phyloP scores from a whole-genome alignment of 106 monocot genomes.

The Dioscorea zingiberensis region DNA sequence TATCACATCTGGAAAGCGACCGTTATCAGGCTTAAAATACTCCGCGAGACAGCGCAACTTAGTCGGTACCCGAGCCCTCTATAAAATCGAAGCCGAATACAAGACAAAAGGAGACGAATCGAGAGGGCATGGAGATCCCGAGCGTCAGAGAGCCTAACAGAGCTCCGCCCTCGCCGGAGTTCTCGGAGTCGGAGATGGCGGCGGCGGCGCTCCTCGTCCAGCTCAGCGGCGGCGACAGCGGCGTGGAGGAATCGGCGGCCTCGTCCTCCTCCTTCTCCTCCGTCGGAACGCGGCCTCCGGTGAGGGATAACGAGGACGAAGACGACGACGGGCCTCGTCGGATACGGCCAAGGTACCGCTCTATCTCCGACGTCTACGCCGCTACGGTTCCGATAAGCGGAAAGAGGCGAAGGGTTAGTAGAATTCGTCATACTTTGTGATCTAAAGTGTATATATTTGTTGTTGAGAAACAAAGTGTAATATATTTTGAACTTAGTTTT shows the following conservation, averaged over 20 bases:
- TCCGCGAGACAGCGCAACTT: neutral
- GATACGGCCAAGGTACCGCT: constrained; percentile 15
- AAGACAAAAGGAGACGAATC: neutral
- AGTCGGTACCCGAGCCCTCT: neutral
- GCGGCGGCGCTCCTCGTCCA: constrained; percentile 27
- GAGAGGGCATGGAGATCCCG: neutral
- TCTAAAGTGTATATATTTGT: neutral
- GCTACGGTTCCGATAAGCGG: constrained; percentile 11
- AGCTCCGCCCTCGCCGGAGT: neutral
- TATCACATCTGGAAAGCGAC: too few species aligned
- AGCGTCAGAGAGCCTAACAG: neutral
- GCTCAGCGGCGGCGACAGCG: constrained; percentile 10
- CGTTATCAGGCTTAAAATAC: neutral
- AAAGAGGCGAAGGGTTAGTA: neutral
- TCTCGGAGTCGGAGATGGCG: constrained; percentile 27
- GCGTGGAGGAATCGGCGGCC: neutral
- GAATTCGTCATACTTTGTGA: neutral
- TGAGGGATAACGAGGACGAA: constrained; percentile 5
- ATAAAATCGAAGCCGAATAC: neutral
- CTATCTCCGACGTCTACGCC: constrained; percentile 26
- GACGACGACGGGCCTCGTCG: constrained; percentile 8
- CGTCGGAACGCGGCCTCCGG: constrained; percentile 3
- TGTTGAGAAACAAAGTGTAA: neutral
- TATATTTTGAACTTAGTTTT: neutral
- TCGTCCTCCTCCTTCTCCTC: constrained; percentile 14